Conservation (phyloP, 352 stramenopile genomes). For the Phytophthora niederhauseri region DNA sequence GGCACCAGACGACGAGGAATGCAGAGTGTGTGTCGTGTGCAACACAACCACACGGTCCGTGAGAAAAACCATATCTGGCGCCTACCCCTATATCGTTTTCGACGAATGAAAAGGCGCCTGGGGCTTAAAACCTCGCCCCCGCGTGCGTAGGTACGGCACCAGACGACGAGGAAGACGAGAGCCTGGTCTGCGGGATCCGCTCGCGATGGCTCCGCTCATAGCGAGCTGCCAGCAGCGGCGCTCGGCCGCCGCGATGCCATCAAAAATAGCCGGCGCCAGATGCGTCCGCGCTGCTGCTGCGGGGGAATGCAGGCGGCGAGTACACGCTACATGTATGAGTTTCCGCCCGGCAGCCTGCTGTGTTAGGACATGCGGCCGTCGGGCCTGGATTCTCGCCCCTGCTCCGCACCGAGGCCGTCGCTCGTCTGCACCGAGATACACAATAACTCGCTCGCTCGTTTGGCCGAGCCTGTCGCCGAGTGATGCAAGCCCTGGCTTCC, state of each 20-base stretch:
- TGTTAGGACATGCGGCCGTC: not conserved
- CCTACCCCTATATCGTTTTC: not conserved
- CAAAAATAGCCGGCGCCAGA: not conserved
- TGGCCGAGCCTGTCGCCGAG: not conserved
- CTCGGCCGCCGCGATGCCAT: not conserved
- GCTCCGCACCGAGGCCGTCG: slow-evolving; percentile 17
- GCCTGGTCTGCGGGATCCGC: slow-evolving; percentile 5
- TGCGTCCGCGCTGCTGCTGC: not conserved
- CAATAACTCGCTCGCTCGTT: slow-evolving; percentile 1
- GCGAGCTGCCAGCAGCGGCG: not conserved
- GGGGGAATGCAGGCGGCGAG: slow-evolving; percentile 16
- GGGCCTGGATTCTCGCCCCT: slow-evolving; percentile 32
- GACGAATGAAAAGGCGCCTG: not conserved
- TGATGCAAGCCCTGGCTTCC: not conserved
- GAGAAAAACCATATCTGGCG: not conserved
- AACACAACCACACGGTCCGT: slow-evolving; percentile 25
- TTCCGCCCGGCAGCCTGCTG: not conserved
- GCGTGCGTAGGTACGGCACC: slow-evolving; percentile 18
- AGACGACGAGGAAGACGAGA: slow-evolving; percentile 25
- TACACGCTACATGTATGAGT: not conserved
- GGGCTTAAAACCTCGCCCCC: not conserved
- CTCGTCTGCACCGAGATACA: slow-evolving; percentile 17
- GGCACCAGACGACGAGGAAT: slow-evolving; percentile 30
- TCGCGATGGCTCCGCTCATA: slow-evolving; percentile 18
- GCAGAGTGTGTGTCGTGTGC: slow-evolving; percentile 25